Evolutionary conservation across 2,329 filamentous ascomycete genomes (phyloP).

Genomic region (Aspergillus fijiensis): DNA sequence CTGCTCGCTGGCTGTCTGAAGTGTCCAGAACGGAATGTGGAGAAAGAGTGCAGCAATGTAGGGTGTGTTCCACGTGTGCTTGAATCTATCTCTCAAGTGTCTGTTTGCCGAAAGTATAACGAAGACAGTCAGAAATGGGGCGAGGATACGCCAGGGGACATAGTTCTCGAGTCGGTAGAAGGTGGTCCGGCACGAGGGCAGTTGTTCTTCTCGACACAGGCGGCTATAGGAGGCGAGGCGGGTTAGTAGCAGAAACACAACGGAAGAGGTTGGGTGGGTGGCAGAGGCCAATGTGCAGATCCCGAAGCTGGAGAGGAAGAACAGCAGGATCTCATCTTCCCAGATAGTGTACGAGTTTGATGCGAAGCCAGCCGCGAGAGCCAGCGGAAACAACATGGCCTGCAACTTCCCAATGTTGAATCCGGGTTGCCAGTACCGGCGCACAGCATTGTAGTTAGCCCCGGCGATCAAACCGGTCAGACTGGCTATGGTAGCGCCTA

Average conservation of each 20-base stretch:
- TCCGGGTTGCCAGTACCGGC: not conserved
- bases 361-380: slow-evolving; percentile 66
- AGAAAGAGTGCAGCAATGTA: not conserved
- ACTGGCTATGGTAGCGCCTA: not conserved
- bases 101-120: not conserved
- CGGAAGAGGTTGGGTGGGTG: slow-evolving; percentile 75
- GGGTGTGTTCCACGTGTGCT: not conserved
- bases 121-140: not conserved
- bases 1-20: not conserved
- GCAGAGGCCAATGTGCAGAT: slow-evolving; percentile 74
- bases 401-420: slow-evolving; percentile 55
- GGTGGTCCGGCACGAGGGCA: slow-evolving; percentile 90
- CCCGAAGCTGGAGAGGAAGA: slow-evolving; percentile 86
- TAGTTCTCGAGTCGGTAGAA: slow-evolving; percentile 3
- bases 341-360: slow-evolving; percentile 98
- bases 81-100: not conserved
- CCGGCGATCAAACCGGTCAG: not conserved
- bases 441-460: not conserved
- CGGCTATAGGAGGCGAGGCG: slow-evolving; percentile 81
- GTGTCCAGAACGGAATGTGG: not conserved
- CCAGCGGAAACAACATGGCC: slow-evolving; percentile 60
- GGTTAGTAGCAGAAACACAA: slow-evolving; percentile 77
- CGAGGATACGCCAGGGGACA: not conserved
- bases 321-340: slow-evolving; percentile 90
- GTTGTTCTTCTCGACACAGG: slow-evolving; percentile 94